Conservation (phyloP, 2,329 filamentous ascomycete genomes). For the Colletotrichum scovillei region DNA sequence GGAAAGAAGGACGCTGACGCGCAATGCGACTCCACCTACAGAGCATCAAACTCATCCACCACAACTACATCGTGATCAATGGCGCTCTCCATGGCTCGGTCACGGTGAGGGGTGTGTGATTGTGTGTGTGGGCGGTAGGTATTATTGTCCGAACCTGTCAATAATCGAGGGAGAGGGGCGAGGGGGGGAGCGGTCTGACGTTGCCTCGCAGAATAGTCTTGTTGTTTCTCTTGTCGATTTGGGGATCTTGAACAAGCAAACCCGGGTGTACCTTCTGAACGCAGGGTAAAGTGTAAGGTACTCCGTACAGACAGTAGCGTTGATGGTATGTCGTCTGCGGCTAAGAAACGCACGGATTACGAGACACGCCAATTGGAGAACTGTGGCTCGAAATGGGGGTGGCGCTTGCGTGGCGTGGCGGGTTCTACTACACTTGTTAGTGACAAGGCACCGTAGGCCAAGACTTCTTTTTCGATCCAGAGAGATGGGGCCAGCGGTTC, state of each 20-base stretch:
- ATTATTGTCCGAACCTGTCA: neutral
- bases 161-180: neutral
- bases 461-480: neutral
- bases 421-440: slow-evolving; percentile 5
- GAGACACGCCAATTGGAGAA: slow-evolving; percentile 16
- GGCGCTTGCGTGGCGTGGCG: slow-evolving; percentile 33
- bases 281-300: too few relatives aligned
- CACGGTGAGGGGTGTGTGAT: neutral
- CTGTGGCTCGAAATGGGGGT: slow-evolving; percentile 20
- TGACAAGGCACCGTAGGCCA: neutral
- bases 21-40: slow-evolving; percentile 53
- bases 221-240: neutral
- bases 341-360: neutral
- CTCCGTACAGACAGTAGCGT: neutral
- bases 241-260: too few relatives aligned
- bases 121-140: neutral
- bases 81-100: slow-evolving; percentile 42
- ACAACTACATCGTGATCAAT: slow-evolving; percentile 54
- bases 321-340: slow-evolving; percentile 3
- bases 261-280: too few relatives aligned
- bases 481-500: neutral
- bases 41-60: slow-evolving; percentile 66
- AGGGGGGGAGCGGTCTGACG: neutral
- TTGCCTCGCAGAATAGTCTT: neutral
- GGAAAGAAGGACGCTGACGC: neutral